phyloP scores from a whole-genome alignment of 768 basidiomycete species.

The Kwoniella bestiolae region DNA sequence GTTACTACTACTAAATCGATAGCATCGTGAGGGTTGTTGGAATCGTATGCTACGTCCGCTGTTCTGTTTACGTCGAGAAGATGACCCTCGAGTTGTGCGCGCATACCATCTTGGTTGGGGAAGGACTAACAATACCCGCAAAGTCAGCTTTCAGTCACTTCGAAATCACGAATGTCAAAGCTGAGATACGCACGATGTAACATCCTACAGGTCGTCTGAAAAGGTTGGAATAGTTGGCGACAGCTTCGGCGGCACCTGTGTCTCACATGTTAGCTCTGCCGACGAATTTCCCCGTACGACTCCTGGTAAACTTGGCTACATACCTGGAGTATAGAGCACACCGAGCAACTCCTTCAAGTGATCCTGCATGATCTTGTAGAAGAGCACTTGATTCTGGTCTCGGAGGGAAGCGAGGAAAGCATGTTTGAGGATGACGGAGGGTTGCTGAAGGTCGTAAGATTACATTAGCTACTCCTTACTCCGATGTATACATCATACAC shows the following conservation, averaged over 20 bases:
- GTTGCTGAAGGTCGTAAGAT: conserved; percentile 41
- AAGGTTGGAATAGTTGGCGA: conserved; percentile 78
- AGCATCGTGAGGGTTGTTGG: conserved; percentile 47
- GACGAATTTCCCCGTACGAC: neutral
- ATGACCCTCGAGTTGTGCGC: conserved; percentile 66
- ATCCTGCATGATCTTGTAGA: conserved; percentile 69
- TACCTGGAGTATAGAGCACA: conserved; percentile 82
- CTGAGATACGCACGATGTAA: conserved; percentile 15
- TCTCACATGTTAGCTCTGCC: neutral
- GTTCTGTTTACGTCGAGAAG: conserved; percentile 53
- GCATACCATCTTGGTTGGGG: conserved; percentile 71
- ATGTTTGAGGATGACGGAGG: conserved; percentile 68
- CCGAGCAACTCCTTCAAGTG: conserved; percentile 70
- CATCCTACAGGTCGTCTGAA: conserved; percentile 69
- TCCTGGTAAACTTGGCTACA: conserved; percentile 49
- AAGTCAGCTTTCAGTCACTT: conserved; percentile 56
- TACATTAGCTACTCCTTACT: neutral
- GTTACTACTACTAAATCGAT: conserved; percentile 82
- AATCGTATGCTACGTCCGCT: conserved; percentile 50
- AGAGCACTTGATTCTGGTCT: conserved; percentile 67
- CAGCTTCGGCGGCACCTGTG: conserved; percentile 67
- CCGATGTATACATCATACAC: neutral
- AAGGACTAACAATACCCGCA: conserved; percentile 59
- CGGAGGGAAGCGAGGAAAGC: conserved; percentile 63
- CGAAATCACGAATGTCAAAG: neutral